A percentile compares a stretch with the other conserved stretches of the same genome.
These are phyloP conservation scores for Penicillium alfredii DNA, from an alignment of 495 filamentous ascomycete species.

Conservation along the genomic window DNA sequence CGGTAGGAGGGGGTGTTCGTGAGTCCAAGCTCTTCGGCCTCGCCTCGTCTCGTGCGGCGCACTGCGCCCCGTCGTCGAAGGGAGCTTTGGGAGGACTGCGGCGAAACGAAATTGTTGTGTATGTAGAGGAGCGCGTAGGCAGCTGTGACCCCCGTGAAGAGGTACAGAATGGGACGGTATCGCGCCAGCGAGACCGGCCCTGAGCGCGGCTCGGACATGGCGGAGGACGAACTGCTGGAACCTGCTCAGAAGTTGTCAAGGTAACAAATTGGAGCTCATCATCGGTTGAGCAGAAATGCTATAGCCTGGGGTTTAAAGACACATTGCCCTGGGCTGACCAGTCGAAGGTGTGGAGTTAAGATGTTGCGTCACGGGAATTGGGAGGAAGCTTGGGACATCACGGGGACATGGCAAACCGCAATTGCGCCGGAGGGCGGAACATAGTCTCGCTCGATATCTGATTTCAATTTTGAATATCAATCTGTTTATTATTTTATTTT, in stretches of 20 bases:
- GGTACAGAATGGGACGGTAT: conserved; percentile 46
- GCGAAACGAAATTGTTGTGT: conserved; percentile 30
- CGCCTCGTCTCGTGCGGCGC: conserved; percentile 34
- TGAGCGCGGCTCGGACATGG: conserved; percentile 33
- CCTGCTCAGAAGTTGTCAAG: conserved; percentile 17
- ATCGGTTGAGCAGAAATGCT: conserved; percentile 1
- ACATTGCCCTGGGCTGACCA: too few species aligned
- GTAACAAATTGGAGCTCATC: conserved; percentile 7
- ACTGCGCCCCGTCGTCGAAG: conserved; percentile 46
- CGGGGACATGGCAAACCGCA: too few species aligned
- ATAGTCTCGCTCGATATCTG: too few species aligned
- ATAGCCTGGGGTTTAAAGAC: too few species aligned
- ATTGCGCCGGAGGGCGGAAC: not conserved
- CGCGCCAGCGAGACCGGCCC: conserved; percentile 36
- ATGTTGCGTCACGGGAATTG: too few species aligned
- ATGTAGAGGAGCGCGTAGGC: conserved; percentile 46
- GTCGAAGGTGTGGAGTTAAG: too few species aligned
- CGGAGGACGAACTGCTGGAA: conserved; percentile 16
- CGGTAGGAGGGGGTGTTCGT: conserved; percentile 33
- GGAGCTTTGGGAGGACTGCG: conserved; percentile 20
- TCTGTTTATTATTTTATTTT: too few species aligned
- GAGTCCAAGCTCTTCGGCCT: conserved; percentile 20
- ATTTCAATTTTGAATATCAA: too few species aligned
- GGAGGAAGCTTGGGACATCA: conserved; percentile 2
- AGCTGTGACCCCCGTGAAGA: conserved; percentile 45